These are phyloP conservation scores for Fraxinus excelsior DNA, from an alignment of 257 asterid species.

Conservation along the genomic window DNA sequence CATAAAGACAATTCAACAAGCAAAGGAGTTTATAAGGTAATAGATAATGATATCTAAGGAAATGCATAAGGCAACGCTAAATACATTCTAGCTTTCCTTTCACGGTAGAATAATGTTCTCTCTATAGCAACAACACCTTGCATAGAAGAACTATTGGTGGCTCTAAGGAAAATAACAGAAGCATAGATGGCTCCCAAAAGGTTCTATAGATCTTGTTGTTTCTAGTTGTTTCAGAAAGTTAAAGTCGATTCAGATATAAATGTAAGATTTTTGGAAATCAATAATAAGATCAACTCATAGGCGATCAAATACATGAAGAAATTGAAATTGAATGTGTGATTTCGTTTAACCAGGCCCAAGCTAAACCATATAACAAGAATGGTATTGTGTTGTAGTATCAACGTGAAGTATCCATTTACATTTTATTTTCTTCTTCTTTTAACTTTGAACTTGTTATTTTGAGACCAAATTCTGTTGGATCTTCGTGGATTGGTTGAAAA, in stretches of 20 bases:
- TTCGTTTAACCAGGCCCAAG: no score
- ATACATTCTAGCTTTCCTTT: conserved; percentile 48
- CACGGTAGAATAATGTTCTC: conserved; percentile 41
- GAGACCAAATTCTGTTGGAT: no score
- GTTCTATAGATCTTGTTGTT: conserved; percentile 42
- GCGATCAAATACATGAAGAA: neutral
- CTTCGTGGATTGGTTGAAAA: no score
- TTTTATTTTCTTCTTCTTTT: no score
- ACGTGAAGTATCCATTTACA: no score
- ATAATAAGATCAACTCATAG: neutral
- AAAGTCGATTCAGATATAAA: neutral
- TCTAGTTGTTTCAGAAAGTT: conserved; percentile 21
- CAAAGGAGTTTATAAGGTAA: neutral
- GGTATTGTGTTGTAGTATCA: no score
- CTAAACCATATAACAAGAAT: no score
- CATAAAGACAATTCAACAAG: neutral
- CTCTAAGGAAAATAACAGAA: conserved; percentile 39
- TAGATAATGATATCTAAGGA: conserved; percentile 34
- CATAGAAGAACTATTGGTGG: conserved; percentile 25
- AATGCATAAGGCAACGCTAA: conserved; percentile 41
- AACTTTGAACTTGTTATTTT: no score
- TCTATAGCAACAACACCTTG: conserved; percentile 38
- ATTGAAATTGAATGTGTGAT: neutral
- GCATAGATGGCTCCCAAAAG: conserved; percentile 44
- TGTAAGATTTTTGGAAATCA: neutral